These are phyloP conservation scores for Phaseolus coccineus DNA, from an alignment of 331 rosid species.

Conservation along the genomic window DNA sequence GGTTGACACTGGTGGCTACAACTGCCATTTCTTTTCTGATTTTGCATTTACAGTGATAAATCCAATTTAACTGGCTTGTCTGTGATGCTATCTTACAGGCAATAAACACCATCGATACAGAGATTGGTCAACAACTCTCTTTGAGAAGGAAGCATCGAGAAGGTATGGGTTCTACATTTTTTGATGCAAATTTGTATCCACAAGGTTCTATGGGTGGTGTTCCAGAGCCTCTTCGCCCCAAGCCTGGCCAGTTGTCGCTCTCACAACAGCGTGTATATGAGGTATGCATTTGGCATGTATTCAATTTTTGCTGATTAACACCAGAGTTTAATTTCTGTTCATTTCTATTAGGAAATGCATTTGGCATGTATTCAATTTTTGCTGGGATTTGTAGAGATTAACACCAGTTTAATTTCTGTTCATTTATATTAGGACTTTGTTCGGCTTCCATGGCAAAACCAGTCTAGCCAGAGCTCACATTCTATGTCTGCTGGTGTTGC, in stretches of 20 bases:
- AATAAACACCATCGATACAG: slow-evolving; percentile 83
- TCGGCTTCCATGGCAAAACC: slow-evolving; percentile 98
- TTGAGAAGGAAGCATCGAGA: slow-evolving; percentile 94
- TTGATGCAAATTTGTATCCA: slow-evolving; percentile 75
- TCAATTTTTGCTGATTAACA: slow-evolving; percentile 23
- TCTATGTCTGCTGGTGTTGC: slow-evolving; percentile 69
- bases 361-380: not conserved
- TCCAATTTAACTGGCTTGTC: not conserved
- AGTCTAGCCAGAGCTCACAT: slow-evolving; percentile 75
- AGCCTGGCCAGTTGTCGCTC: slow-evolving; percentile 89
- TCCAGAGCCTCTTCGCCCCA: slow-evolving; percentile 96
- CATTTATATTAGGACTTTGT: slow-evolving; percentile 78
- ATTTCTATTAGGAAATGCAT: slow-evolving; percentile 56
- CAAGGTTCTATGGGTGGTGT: slow-evolving; percentile 93
- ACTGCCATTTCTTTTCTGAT: not conserved
- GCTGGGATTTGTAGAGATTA: slow-evolving; percentile 18
- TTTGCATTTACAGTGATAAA: slow-evolving; percentile 20
- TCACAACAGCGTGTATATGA: slow-evolving; percentile 97
- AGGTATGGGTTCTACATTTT: slow-evolving; percentile 79
- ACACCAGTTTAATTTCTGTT: slow-evolving; percentile 13
- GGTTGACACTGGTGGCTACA: not conserved
- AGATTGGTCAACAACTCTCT: slow-evolving; percentile 84
- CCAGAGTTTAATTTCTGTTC: slow-evolving; percentile 1
- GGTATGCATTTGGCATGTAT: slow-evolving; percentile 54
- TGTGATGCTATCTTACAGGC: slow-evolving; percentile 62